Base-by-base conservation (phyloP, 2,329 filamentous ascomycete genomes). In the Cercospora zeae-maydis region DNA sequence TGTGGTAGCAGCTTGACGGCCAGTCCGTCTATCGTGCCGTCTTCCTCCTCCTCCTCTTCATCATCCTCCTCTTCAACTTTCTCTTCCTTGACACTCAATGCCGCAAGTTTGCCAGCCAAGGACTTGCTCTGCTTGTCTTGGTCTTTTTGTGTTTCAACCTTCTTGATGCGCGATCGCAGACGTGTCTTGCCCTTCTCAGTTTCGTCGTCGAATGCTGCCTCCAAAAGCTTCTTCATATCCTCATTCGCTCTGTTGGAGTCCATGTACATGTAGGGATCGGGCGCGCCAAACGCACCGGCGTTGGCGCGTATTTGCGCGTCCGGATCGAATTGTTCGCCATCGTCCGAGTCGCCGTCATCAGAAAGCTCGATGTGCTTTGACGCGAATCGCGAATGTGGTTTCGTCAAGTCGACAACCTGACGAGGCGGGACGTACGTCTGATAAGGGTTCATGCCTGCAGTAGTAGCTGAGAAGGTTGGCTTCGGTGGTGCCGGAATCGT, bases 1-100 rank as follows among this genome's bases (percentile, higher is more conserved):
- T 99, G 95, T 4, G 93, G 93, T 0, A 99, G 83, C 2, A 99
- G 83, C 72, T 90, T 93, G 64, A 98, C 91, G 61, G 88, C 90
- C 64, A 99, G 83, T 0, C 93, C 95, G 59, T 92, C 88, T 0
- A 97, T 81, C 65, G 79, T 84, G 56, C 83, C 88, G 73, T 88
- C 87, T 57, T 82, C 80, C 53, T 27, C 24, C 6, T 27, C 24
- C 6, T 79, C 78, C 3, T 80, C 78, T 1, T 77, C 77, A 31
- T 75, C 75, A 4, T 70, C 68, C 8, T 72, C 66, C 21, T 73
- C 71, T 59, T 83, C 79, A 5, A 83, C 79, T 24, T 83, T 79
- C 10, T 69, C 66, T 31, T 74, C 69, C 55, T 85, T 82, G 3
- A 82, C 77, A 16, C 75, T 75, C 34, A 82, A 72, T 21, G 78